Evolutionary conservation across 345 rosid genomes (phyloP).

Genomic region (Corymbia maculata): DNA sequence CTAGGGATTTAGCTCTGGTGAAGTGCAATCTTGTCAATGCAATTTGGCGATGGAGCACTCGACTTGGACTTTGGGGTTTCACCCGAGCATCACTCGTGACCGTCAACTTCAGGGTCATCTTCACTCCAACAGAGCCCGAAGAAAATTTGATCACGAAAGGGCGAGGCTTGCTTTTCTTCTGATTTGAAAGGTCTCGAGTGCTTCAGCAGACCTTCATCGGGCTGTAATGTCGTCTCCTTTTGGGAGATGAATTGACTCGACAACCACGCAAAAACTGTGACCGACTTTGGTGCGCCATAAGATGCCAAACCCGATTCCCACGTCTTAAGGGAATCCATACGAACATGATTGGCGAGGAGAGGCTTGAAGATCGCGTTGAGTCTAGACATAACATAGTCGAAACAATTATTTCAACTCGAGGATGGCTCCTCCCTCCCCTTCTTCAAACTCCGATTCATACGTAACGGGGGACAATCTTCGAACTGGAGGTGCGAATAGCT

Average conservation of each 20-base stretch:
- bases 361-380: neutral
- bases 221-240: neutral
- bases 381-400: neutral
- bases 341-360: neutral
- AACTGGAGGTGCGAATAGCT: neutral
- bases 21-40: neutral
- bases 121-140: neutral
- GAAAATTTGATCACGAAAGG: neutral
- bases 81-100: neutral
- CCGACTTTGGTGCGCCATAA: neutral
- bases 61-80: neutral
- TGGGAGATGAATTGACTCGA: neutral
- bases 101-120: neutral
- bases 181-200: neutral
- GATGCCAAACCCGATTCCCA: neutral
- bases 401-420: neutral
- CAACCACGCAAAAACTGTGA: neutral
- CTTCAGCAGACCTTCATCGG: neutral
- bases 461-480: neutral
- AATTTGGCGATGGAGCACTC: neutral
- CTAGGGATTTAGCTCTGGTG: neutral
- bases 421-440: neutral
- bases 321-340: neutral
- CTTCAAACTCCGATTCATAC: neutral
- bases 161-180: neutral